Evolutionary conservation across 2,329 filamentous ascomycete genomes (phyloP), one percentile per base, ranked within the genome.

Genomic region (Neonectria ditissima): DNA sequence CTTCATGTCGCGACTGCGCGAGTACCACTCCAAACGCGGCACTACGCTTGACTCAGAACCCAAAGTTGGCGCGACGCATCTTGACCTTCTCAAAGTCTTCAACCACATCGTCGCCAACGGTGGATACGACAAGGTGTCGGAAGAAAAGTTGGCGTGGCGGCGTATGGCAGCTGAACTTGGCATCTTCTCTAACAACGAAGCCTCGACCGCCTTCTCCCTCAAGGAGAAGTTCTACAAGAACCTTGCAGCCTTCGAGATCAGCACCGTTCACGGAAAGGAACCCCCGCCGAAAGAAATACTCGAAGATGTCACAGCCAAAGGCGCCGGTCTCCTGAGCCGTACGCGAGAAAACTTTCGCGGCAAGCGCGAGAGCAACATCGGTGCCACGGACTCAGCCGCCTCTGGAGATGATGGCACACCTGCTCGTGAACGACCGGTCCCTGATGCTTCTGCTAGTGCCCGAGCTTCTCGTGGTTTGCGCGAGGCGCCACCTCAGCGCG

Each of bases 141-240:
- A 88, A 80, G 89, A 95, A 77, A 96, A 95, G 82, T 86, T 97
- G 68, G 91, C 92, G 55, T 97, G 94, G 94, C 88, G 93, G 67
- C 89, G 89, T 71, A 86, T 97, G 72, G 92, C 91, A 13, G 85
- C 89, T 56, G 90, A 94, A 71, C 90, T 97, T 61, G 88, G 92
- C 53, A 87, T 94, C 67, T 89, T 89, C 74, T 89, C 89, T 59
- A 85, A 87, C 73, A 94, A 95, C 75, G 89, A 92, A 66, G 86
- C 93, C 7, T 92, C 93, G n/a, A 89, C 93, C 63, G 93, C 93
- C 14, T 97, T 97, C 80, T 87, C 91, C 63, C 83, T 97, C 59
- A 97, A 97, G 81, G 91, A 92, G 59, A 89, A 92, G 66, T 97
- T 96, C 81, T 97, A 97, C 83, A 94, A 93, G 78, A 93, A 95